Evolutionary conservation across 78 protist genomes (phyloP).

Genomic region (Bigelowiella natans): DNA sequence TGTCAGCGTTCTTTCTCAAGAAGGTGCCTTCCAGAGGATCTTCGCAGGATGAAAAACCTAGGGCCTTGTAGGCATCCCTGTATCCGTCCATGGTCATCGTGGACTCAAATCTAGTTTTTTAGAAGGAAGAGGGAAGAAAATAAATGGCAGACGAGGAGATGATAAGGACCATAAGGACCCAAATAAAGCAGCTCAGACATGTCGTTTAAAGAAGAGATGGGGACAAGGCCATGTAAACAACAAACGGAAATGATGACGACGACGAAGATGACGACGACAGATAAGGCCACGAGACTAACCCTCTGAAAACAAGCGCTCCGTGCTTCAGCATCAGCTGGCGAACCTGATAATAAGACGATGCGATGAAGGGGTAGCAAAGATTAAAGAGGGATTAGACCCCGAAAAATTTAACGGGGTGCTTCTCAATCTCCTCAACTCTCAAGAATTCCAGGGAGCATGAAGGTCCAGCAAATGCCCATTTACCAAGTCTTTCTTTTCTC

Average conservation of each 20-base stretch:
- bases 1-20: background rate
- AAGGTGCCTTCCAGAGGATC: background rate
- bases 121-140: background rate
- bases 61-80: background rate
- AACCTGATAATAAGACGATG: background rate
- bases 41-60: background rate
- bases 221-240: background rate
- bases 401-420: no score
- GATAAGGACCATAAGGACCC: background rate
- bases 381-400: no score
- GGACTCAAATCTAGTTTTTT: background rate
- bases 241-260: background rate
- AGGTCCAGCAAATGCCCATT: no score
- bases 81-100: background rate
- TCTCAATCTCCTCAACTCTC: no score
- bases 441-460: no score
- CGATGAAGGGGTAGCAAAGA: no score
- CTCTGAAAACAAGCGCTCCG: background rate
- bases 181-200: background rate
- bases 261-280: background rate
- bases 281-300: no score
- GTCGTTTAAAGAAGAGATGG: background rate
- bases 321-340: background rate
- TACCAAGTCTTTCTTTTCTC: no score
- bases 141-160: background rate